Percentiles rank a stretch among this genome's conserved stretches.
These are phyloP conservation scores for Exophiala oligosperma DNA, from an alignment of 2,329 filamentous ascomycete species.

Conservation along the genomic window DNA sequence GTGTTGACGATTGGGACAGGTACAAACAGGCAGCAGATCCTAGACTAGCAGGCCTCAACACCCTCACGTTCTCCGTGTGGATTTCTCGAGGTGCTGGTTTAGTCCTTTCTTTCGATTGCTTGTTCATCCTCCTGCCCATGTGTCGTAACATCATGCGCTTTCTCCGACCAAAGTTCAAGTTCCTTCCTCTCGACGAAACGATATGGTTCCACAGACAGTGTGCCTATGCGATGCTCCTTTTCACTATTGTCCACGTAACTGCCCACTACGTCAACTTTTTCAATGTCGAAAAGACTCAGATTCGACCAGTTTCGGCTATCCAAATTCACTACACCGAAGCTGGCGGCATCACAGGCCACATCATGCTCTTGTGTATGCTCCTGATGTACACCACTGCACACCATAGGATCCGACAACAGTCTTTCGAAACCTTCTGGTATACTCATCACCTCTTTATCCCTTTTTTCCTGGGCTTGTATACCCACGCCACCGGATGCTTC, in stretches of 20 bases:
- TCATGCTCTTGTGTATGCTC: constrained; percentile 99
- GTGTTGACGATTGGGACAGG: constrained; percentile 52
- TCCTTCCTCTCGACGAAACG: constrained; percentile 91
- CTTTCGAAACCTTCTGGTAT: constrained; percentile 99
- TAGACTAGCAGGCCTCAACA: constrained; percentile 75
- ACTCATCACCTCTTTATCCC: constrained; percentile 98
- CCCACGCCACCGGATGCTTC: constrained; percentile 93
- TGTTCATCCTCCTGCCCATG: constrained; percentile 89
- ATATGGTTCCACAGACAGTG: constrained; percentile 96
- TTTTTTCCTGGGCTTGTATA: constrained; percentile 90
- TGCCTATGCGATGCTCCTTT: constrained; percentile 84
- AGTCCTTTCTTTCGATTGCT: constrained; percentile 77
- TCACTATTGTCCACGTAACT: constrained; percentile 72
- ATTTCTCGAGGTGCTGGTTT: constrained; percentile 91
- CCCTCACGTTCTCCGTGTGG: constrained; percentile 86
- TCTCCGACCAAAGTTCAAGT: constrained; percentile 82
- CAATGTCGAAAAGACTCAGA: constrained; percentile 84
- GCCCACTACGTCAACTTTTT: constrained; percentile 98
- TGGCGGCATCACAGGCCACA: constrained; percentile 90
- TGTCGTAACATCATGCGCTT: constrained; percentile 86
- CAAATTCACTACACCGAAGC: constrained; percentile 89
- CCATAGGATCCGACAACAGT: constrained; percentile 89
- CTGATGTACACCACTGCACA: constrained; percentile 97
- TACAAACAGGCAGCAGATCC: constrained; percentile 70
- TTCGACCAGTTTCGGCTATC: constrained; percentile 76